Base-by-base conservation (phyloP, 2,329 filamentous ascomycete species). In the Botrytis tulipae region DNA sequence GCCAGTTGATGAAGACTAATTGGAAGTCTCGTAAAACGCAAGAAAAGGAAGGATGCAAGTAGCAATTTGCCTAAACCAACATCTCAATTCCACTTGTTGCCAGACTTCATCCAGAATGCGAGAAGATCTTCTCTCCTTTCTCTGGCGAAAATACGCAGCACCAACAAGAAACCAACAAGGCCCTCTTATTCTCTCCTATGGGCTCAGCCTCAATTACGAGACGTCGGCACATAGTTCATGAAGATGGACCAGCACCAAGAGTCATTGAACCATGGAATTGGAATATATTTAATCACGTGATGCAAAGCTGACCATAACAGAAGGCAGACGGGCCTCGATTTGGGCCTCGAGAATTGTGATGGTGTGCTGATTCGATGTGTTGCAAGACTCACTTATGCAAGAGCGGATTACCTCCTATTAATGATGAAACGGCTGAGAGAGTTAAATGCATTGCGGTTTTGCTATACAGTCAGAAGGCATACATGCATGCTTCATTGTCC, bases 321-420 rank as follows among this genome's bases (percentile, higher is more conserved):
- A 22, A 72, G 71, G 62, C 71, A 72, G 48, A 51, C 71, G 63
- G 71, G 71, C 71, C 71, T 72, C 63, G 16, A 42, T 72, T 72
- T 68, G 71, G 71, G 71, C 62, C 71, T 60, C 62, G 62, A 68
- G 51, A 35, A 65, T 48, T 69, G 37, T 40, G 32, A 46, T 32
- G 66, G 35, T 57, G 48, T 69, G 66, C n/a, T 69, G 66, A 57
- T 69, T 69, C 51, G 37, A 69, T 69, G 37, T 42, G 37, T 48
- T 59, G 66, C n/a, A 29, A 44, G 18, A 42, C 54, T 69, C 37
- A 32, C 18, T 42, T 32, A 37, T 69, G 66, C 48, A 69, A 32
- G 35, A 51, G 66, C 37, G 37, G 66, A 32, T 32, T 69, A 32
- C 37, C 35, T 69, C 57, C 18, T 42, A 69, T 32, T 42, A 59